Evolutionary conservation across 1,139 yeast genomes (phyloP).

Genomic region (Lipomyces yarrowii): DNA sequence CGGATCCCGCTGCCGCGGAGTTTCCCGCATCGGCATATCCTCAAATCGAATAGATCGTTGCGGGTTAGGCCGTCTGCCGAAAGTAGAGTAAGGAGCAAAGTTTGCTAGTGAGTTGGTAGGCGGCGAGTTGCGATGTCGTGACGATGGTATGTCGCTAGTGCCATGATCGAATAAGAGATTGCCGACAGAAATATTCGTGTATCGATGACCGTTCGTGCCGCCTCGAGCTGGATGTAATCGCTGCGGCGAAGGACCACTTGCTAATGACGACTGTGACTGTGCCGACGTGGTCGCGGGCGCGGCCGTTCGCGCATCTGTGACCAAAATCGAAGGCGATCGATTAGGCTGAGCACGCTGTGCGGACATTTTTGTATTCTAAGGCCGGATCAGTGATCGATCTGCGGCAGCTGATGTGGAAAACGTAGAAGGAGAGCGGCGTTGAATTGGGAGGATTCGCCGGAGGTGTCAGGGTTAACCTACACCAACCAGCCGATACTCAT

Average conservation of each 20-base stretch:
- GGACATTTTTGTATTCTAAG: constrained; percentile 15
- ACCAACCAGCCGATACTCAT: too few relatives aligned
- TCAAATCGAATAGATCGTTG: neutral
- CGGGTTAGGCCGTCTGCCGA: neutral
- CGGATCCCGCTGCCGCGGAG: constrained; percentile 10
- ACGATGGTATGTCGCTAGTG: constrained; percentile 23
- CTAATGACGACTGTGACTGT: neutral
- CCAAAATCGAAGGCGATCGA: constrained; percentile 89
- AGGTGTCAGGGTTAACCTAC: too few relatives aligned
- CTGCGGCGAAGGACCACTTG: constrained; percentile 6
- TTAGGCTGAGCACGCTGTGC: constrained; percentile 67
- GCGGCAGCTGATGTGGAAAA: neutral
- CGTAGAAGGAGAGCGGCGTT: neutral
- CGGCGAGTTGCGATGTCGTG: constrained; percentile 16
- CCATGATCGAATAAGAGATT: constrained; percentile 46
- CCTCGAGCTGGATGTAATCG: constrained; percentile 1
- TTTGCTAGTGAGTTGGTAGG: constrained; percentile 3
- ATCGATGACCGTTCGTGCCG: constrained; percentile 42
- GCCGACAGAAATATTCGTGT: constrained; percentile 72
- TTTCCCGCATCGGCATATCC: constrained; percentile 13
- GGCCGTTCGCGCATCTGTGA: constrained; percentile 64
- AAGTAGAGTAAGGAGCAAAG: constrained; percentile 13
- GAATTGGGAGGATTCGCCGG: too few relatives aligned
- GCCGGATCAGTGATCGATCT: neutral
- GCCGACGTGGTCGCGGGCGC: constrained; percentile 3